Evolutionary conservation across 192 early-diverging fungal genomes (phyloP).

Genomic region (Coemansia sp.): DNA sequence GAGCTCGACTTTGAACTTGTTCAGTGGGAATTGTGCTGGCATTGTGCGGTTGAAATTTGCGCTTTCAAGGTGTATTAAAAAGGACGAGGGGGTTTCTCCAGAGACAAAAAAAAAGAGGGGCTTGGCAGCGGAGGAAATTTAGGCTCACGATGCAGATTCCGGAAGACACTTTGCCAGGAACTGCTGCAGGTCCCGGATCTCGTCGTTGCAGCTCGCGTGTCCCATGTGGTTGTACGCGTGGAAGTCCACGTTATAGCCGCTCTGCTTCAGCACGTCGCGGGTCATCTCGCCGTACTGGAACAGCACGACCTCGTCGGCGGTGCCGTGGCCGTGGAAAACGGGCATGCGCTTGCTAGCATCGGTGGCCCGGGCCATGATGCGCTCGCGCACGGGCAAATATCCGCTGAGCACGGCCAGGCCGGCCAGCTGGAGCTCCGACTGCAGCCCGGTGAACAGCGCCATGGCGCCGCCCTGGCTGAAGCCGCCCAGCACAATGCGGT

Average conservation of each 20-base stretch:
- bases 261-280: slow-evolving; percentile 55
- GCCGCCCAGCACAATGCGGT: slow-evolving; percentile 87
- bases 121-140: no score
- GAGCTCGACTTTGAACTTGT: slow-evolving; percentile 77
- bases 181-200: slow-evolving; percentile 62
- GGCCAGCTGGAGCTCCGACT: slow-evolving; percentile 63
- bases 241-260: slow-evolving; percentile 66
- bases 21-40: slow-evolving; percentile 5
- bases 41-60: not conserved
- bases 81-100: no score
- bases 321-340: slow-evolving; percentile 84
- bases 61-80: not conserved
- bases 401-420: slow-evolving; percentile 74
- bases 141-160: slow-evolving; percentile 2
- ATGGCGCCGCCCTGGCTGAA: slow-evolving; percentile 92
- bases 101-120: not conserved
- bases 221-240: slow-evolving; percentile 77
- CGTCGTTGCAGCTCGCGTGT: slow-evolving; percentile 65
- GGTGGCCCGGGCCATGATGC: slow-evolving; percentile 46
- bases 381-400: slow-evolving; percentile 64
- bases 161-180: slow-evolving; percentile 62
- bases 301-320: slow-evolving; percentile 66
- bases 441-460: slow-evolving; percentile 65
- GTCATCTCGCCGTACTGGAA: slow-evolving; percentile 71
- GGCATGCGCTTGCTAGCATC: slow-evolving; percentile 67